Evolutionary conservation across 768 basidiomycete genomes (phyloP), one percentile per base, ranked within the genome.

Genomic region (Auriscalpium vulgare): DNA sequence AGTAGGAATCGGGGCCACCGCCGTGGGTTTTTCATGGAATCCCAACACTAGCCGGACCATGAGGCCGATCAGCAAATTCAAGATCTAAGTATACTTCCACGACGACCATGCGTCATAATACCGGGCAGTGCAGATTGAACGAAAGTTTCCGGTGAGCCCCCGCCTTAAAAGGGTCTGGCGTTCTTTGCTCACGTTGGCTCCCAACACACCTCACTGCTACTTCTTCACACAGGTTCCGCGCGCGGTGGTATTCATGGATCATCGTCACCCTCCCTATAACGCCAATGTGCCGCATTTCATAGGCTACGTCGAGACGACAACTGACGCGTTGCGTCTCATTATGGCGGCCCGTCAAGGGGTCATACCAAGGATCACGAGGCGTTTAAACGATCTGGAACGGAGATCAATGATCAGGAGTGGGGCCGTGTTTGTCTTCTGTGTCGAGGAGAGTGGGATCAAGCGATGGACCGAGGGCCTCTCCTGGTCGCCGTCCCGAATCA

Each of bases 401-500:
- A 72, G 74, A 45, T 68, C 69, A 4, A 75, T 78, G 69, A 76
- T 82, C 56, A 69, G 71, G 50, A 76, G 73, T 55, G 80, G 80
- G 10, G 87, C 90, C 49, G 83, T 92, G 14, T 94, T 91, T 67
- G 84, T 94, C 50, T 94, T 91, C 72, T 88, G 88, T 66, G 90
- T 91, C 65, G 85, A 89, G 63, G 88, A 91, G 67, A 89, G 88
- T 66, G 87, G 87, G 11, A 92, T 94, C 70, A 91, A 88, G 68
- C 77, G 90, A 14, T 91, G 90, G 87, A 94, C 91, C 37, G 91
- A 82, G 63, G 78, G 84, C 40, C 68, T 88, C 19, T 71, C 85
- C 10, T 94, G 91, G 90, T 88, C 85, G 17, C 89, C 90, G 0
- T 89, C 87, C 57, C 79, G 90, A 8, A 92, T 91, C 60, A 81